These are phyloP conservation scores for Fusarium zealandicum DNA, from an alignment of 2,329 filamentous ascomycete species.

Conservation along the genomic window DNA sequence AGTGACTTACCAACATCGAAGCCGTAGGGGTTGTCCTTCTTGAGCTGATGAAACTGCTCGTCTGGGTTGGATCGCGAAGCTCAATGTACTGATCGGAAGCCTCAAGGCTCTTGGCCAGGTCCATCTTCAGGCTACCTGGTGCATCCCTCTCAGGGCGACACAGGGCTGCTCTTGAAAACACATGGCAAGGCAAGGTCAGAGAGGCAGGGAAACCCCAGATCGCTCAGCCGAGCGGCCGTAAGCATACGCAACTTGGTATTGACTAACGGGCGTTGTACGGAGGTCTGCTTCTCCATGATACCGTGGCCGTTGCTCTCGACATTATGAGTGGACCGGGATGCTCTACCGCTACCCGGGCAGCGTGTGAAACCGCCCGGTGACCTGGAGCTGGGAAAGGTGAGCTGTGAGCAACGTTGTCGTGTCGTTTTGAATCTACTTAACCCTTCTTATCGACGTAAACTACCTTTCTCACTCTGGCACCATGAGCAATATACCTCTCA, in stretches of 20 bases:
- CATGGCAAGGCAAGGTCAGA: conserved; percentile 1
- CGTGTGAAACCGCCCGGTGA: conserved; percentile 4
- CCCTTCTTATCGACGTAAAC: conserved; percentile 12
- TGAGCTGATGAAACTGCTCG: conserved; percentile 68
- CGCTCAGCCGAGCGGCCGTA: not conserved
- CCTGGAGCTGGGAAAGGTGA: conserved; percentile 23
- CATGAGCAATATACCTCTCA: too few relatives aligned
- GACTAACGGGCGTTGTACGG: conserved; percentile 7
- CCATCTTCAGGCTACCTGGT: conserved; percentile 73
- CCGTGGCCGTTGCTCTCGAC: not conserved
- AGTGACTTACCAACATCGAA: conserved; percentile 67
- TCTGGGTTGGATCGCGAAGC: conserved; percentile 62
- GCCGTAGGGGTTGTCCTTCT: conserved; percentile 71
- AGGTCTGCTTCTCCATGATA: conserved; percentile 7
- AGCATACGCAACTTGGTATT: not conserved
- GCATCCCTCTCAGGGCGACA: conserved; percentile 58
- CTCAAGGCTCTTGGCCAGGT: conserved; percentile 66
- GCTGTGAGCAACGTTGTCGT: conserved; percentile 12
- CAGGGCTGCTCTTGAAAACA: not conserved
- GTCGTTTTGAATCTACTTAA: conserved; percentile 9
- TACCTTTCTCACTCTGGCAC: not conserved
- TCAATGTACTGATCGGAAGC: conserved; percentile 63
- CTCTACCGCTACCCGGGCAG: conserved; percentile 9
- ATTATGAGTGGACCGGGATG: conserved; percentile 18
- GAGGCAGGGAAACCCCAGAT: conserved; percentile 5